Evolutionary conservation across 768 basidiomycete genomes (phyloP), one percentile per base, ranked within the genome.

Genomic region (Termitomyces sp.): DNA sequence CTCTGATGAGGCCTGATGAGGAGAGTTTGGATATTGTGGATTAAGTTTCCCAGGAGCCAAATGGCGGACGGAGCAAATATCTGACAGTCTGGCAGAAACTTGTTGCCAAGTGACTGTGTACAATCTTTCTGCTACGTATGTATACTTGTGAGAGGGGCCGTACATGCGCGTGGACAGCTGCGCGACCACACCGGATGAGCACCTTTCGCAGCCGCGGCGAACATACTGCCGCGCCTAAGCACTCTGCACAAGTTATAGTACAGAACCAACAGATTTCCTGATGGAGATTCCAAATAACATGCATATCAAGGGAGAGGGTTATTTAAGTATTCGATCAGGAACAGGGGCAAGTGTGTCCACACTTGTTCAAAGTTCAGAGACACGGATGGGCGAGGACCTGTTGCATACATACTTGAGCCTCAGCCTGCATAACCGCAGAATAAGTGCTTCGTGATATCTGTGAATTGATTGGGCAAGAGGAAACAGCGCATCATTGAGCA

Each of bases 221-320:
- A 46, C 19, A 34, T 32, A 43, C 5, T 59, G 40, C 31, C 38
- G 29, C 53, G 42, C n/a, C n/a, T n/a, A n/a, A n/a, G n/a, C n/a
- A n/a, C n/a, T n/a, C n/a, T n/a, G n/a, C n/a, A n/a, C n/a, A n/a
- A n/a, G n/a, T n/a, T n/a, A n/a, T n/a, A n/a, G n/a, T n/a, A n/a
- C n/a, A 59, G 47, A 42, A 50, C 31, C 46, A 16, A 52, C 38
- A 44, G 43, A 44, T 61, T 53, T 32, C 63, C 57, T 9, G 57
- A 65, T 63, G 64, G 62, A 62, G 64, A 60, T 58, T 27, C 41
- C 19, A 52, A 38, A 59, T 45, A 43, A 49, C 40, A 49, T 40
- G 42, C 37, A 48, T 53, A 59, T 63, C 62, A 61, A 57, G 58
- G 25, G 54, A 54, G 43, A 47, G 53, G 48, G 31, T 11, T 12